Conservation (phyloP, 441 rosid genomes). For the Gossypium laxum region DNA sequence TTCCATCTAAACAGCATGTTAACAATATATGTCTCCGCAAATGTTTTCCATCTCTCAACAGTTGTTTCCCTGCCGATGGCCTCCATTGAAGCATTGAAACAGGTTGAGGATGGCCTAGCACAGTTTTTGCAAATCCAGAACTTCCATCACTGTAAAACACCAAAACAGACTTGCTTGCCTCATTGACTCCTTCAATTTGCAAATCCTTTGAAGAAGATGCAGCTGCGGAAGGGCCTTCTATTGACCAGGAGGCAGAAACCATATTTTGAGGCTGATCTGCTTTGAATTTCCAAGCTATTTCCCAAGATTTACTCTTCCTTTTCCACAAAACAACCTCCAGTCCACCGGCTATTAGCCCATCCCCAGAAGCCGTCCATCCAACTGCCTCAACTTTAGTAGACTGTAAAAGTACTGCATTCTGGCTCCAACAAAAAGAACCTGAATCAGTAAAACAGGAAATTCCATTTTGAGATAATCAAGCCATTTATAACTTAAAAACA, state of each 20-base stretch:
- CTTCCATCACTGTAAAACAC: constrained; percentile 41
- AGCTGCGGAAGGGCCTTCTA: constrained; percentile 63
- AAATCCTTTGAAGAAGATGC: constrained; percentile 39
- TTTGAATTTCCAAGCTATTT: constrained; percentile 73
- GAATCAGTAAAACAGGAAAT: constrained; percentile 55
- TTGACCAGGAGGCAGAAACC: constrained; percentile 77
- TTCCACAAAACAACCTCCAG: constrained; percentile 71
- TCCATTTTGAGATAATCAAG: constrained; percentile 32
- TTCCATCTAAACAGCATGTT: constrained; percentile 86
- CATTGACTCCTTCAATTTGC: constrained; percentile 27
- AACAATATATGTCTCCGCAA: constrained; percentile 45
- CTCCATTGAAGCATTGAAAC: constrained; percentile 82
- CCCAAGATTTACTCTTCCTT: constrained; percentile 66
- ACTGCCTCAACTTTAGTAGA: constrained; percentile 66
- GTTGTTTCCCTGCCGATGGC: constrained; percentile 38
- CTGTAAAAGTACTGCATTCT: constrained; percentile 74
- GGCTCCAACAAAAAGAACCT: constrained; percentile 99
- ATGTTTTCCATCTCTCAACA: constrained; percentile 25
- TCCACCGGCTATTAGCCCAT: constrained; percentile 78
- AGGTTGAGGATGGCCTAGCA: constrained; percentile 64
- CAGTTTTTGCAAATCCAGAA: constrained; percentile 35
- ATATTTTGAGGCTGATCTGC: constrained; percentile 55
- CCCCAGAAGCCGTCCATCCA: constrained; percentile 81
- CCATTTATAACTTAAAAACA: background rate
- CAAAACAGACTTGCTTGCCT: constrained; percentile 39